These are phyloP conservation scores for Penicillium janthinellum DNA, from an alignment of 2,329 filamentous ascomycete genomes.

Conservation along the genomic window DNA sequence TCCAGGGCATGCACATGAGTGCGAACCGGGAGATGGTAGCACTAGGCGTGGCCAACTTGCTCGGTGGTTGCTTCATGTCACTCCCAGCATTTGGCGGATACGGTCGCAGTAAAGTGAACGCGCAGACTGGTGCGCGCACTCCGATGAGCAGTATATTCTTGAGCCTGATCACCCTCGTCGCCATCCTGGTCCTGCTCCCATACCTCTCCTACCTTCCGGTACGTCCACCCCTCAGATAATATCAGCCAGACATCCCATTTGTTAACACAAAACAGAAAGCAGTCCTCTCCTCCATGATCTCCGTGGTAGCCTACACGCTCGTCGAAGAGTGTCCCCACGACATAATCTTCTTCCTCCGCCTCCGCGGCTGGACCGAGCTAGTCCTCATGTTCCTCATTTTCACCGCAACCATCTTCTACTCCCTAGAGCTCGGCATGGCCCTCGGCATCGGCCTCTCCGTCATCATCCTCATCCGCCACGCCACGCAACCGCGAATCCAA, in stretches of 20 bases:
- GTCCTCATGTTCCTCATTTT: constrained; percentile 89
- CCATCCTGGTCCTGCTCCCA: constrained; percentile 78
- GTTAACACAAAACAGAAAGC: constrained; percentile 66
- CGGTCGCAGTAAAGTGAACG: constrained; percentile 92
- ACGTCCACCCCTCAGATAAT: constrained; percentile 43
- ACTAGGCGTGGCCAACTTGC: constrained; percentile 84
- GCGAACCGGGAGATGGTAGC: constrained; percentile 93
- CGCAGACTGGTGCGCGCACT: constrained; percentile 84
- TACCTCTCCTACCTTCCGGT: constrained; percentile 97
- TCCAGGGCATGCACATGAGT: constrained; percentile 80
- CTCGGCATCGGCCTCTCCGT: constrained; percentile 90
- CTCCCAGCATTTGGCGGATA: constrained; percentile 95
- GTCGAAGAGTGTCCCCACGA: constrained; percentile 96
- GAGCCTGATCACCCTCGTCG: constrained; percentile 77
- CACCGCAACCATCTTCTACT: constrained; percentile 90
- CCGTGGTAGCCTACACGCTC: constrained; percentile 89
- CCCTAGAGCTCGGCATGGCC: constrained; percentile 87
- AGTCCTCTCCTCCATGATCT: constrained; percentile 90
- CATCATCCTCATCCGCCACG: constrained; percentile 84
- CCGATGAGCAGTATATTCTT: constrained; percentile 92
- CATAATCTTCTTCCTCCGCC: constrained; percentile 82
- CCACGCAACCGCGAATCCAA: constrained; percentile 90
- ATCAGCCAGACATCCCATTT: neutral
- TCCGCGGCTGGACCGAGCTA: constrained; percentile 84
- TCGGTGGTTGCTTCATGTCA: constrained; percentile 88